These are phyloP conservation scores for Moesziomyces aphidis DNA, from an alignment of 1,284 basidiomycete species.

Conservation along the genomic window DNA sequence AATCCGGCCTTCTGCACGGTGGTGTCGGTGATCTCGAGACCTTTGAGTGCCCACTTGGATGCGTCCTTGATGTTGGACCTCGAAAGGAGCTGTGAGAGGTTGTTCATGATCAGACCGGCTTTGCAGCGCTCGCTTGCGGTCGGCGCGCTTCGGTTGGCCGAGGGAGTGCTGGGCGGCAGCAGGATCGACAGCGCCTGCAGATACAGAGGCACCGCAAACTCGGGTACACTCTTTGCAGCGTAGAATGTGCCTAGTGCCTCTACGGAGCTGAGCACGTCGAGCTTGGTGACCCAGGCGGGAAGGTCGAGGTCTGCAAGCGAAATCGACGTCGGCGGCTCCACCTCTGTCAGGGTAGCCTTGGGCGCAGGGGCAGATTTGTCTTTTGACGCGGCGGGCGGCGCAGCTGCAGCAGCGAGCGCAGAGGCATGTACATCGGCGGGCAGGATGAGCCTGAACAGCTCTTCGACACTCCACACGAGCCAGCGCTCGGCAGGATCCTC, in stretches of 20 bases:
- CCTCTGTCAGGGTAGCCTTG: conserved; percentile 2
- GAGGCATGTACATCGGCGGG: conserved; percentile 30
- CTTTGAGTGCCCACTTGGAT: conserved; percentile 62
- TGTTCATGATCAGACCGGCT: conserved; percentile 66
- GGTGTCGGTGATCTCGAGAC: conserved; percentile 59
- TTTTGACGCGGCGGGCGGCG: background rate
- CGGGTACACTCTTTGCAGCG: conserved; percentile 55
- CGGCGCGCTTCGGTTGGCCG: conserved; percentile 13
- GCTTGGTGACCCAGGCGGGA: conserved; percentile 63
- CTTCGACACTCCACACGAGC: conserved; percentile 67
- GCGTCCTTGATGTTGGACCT: conserved; percentile 53
- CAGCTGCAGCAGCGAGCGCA: conserved; percentile 31
- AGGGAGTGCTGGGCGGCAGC: conserved; percentile 40
- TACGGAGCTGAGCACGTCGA: conserved; percentile 64
- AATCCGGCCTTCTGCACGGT: conserved; percentile 57
- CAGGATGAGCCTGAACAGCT: conserved; percentile 55
- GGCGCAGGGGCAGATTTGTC: background rate
- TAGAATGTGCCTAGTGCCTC: conserved; percentile 67
- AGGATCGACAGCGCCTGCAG: conserved; percentile 66
- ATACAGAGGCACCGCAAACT: conserved; percentile 67
- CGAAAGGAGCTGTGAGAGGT: conserved; percentile 62
- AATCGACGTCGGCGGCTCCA: conserved; percentile 33
- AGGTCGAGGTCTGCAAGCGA: conserved; percentile 63
- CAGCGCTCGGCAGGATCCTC: conserved; percentile 59
- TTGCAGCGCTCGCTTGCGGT: conserved; percentile 64